Evolutionary conservation across 257 asterid genomes (phyloP), one percentile per base, ranked within the genome.

Genomic region (Euphrasia confusa): DNA sequence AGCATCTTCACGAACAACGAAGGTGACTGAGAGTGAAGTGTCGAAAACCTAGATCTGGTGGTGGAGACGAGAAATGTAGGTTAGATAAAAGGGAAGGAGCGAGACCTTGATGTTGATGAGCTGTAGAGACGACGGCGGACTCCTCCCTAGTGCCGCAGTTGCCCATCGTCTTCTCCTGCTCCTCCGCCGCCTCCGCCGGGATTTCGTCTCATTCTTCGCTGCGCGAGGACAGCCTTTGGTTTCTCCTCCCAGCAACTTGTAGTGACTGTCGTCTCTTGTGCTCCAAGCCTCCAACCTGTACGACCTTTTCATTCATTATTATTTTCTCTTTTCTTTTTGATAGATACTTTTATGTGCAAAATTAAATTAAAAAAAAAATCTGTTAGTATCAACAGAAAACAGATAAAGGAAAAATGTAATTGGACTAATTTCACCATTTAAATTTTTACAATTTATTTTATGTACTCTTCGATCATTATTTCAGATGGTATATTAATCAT

Each of bases 71-170:
- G 39, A 64, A 56, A 64, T 42, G 58, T 33, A 58, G 56, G 67
- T 49, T 18, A 24, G 4, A 45, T 6, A 45, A 45, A 42, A 42
- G 48, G 10, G 27, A 10, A 9, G 1, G 10, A 56, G 4, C 24
- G 33, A 3, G 11, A 82, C 94, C 94, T 88, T 87, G 99, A 61
- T 75, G 71, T 55, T 80, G 87, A 66, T 90, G 97, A 66, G 97
- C 97, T 50, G 90, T 87, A 55, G 96, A 72, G 69, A 93, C 83
- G 65, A 85, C 97, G 74, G 96, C 80, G 21, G 99, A 83, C 71
- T 93, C 99, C 67, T 92, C 97, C 66, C 97, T 80, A 84, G 97
- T 92, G 68, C 99, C 99, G 82, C 97, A 92, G 69, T 93, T 93
- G 54, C 99, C 97, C 99, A 93, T 93, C 35, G 72, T 65, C 66